Evolutionary conservation across 495 filamentous ascomycete genomes (phyloP), one percentile per base, ranked within the genome.

Genomic region (Pyronema domesticum): DNA sequence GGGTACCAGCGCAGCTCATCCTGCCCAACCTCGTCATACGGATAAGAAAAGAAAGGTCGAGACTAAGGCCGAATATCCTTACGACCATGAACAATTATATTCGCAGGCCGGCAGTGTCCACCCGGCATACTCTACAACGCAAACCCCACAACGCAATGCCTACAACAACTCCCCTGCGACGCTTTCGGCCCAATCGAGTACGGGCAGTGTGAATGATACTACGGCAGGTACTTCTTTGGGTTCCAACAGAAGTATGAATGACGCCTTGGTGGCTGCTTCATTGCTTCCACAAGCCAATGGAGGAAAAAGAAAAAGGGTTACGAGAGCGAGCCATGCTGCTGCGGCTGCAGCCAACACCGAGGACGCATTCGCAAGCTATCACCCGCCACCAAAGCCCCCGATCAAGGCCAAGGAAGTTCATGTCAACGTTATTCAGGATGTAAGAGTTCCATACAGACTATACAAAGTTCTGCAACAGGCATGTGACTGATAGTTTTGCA

Each of bases 391-490:
- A 1, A 81, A 82, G 55, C 89, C 88, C 8, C 81, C 83, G 17
- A 86, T 91, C 71, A 98, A 98, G 68, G 83, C 87, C 7, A 80
- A 80, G 59, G 91, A 98, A 55, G 88, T 98, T 3, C 76, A 81
- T 54, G 91, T 96, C 54, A 79, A 81, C 37, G 78, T 85, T 6
- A 72, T 94, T 30, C 72, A 72, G 55, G 89, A 95, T 73, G 91
- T 98, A 74, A 75, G 89, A 74, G 8, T 1, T 42, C 50, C 13
- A 47, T 30, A 23, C 18, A 15, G 10, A 14, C 45, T 2, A 47
- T 14, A n/a, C 19, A 2, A 14, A 17, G 45, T 23, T 11, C 7
- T 30, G 10, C 11, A 11, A 18, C 5, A 15, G 54, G 46, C 1
- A 53, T 33, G 54, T 19, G 18, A 30, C 54, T 55, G 17, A 55